phyloP scores from a whole-genome alignment of 2,329 filamentous ascomycete genomes.

The Iodosphaeria phyllophila region DNA sequence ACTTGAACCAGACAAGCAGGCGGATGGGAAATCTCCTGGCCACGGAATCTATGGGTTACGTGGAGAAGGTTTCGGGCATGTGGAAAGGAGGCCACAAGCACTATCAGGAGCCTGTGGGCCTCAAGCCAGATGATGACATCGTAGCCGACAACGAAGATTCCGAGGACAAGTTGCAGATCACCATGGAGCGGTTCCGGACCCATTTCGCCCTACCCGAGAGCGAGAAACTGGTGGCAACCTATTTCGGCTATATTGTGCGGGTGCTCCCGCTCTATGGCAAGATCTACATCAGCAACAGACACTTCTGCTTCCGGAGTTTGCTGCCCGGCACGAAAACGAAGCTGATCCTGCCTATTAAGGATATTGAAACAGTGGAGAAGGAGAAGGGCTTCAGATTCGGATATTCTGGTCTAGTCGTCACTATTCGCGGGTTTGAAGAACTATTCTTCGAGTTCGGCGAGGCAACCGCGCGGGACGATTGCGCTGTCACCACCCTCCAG shows the following conservation, averaged over 20 bases:
- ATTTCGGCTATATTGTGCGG: slow-evolving; percentile 80
- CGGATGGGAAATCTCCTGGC: slow-evolving; percentile 69
- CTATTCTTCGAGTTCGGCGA: slow-evolving; percentile 87
- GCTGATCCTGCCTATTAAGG: slow-evolving; percentile 73
- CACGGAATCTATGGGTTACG: slow-evolving; percentile 86
- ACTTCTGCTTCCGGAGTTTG: slow-evolving; percentile 84
- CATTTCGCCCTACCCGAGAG: slow-evolving; percentile 78
- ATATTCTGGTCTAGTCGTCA: slow-evolving; percentile 78
- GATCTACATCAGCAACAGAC: slow-evolving; percentile 76
- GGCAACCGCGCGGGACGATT: slow-evolving; percentile 69
- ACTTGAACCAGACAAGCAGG: slow-evolving; percentile 60
- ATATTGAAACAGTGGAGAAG: slow-evolving; percentile 85
- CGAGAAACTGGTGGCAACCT: slow-evolving; percentile 73
- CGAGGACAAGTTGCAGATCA: slow-evolving; percentile 44
- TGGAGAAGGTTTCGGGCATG: slow-evolving; percentile 94
- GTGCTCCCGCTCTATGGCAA: slow-evolving; percentile 90
- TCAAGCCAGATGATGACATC: slow-evolving; percentile 33
- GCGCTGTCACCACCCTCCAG: slow-evolving; percentile 61
- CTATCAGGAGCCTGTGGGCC: slow-evolving; percentile 46
- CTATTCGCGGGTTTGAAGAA: slow-evolving; percentile 86
- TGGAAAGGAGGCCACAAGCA: slow-evolving; percentile 83
- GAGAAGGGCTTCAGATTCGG: slow-evolving; percentile 89
- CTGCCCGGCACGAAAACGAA: slow-evolving; percentile 82
- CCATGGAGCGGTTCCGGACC: slow-evolving; percentile 66
- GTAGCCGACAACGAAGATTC: slow-evolving; percentile 30